Conservation (phyloP, 192 early-diverging fungal species). For the Jimgerdemannia flammicorona region DNA sequence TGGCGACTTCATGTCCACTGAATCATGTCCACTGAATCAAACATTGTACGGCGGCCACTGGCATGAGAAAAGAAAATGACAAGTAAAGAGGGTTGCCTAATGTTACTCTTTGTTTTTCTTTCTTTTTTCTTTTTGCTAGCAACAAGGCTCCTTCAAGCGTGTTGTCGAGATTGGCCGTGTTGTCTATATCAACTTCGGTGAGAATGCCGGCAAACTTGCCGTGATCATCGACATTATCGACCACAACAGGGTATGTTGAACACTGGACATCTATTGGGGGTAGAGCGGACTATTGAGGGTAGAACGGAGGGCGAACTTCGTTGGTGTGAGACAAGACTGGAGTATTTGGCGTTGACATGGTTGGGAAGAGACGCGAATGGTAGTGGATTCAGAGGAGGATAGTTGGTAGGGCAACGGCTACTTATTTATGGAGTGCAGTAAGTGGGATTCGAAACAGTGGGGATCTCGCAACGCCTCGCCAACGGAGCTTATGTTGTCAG, state of each 20-base stretch:
- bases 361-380: too few species aligned
- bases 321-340: too few species aligned
- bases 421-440: too few species aligned
- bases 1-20: too few species aligned
- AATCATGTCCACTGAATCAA: neutral
- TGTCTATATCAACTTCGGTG: conserved; percentile 92
- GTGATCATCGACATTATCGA: conserved; percentile 99
- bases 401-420: too few species aligned
- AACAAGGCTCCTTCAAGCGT: conserved; percentile 74
- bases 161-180: conserved; percentile 98
- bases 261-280: neutral
- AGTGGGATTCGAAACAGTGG: too few species aligned
- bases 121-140: conserved; percentile 1
- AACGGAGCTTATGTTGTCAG: too few species aligned
- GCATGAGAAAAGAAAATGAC: neutral
- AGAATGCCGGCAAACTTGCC: conserved; percentile 95
- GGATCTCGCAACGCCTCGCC: too few species aligned
- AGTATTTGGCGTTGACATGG: too few species aligned
- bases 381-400: too few species aligned
- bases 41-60: neutral
- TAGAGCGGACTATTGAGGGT: too few species aligned
- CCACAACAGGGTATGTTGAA: conserved; percentile 83
- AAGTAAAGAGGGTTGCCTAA: neutral
- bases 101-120: neutral
- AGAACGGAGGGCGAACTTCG: too few species aligned